Evolutionary conservation across 805 yeast species (phyloP), one percentile per base, ranked within the genome.

Genomic region (Saccharomycopsis olivae): DNA sequence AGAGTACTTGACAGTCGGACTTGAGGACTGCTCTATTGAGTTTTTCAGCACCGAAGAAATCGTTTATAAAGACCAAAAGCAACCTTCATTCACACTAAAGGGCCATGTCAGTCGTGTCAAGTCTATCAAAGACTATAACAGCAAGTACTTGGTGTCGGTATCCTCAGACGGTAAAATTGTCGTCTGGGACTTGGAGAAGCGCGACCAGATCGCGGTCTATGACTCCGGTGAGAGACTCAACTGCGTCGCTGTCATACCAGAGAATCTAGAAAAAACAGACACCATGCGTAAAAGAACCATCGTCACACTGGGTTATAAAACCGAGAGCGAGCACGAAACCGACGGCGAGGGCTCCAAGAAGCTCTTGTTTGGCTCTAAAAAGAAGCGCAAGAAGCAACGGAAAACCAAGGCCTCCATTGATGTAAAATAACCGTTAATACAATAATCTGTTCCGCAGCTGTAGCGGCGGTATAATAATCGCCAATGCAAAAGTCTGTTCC

Each of bases 131-230:
- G 64, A 76, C 35, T 70, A 68, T 51, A 49, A 36, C 29, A 42
- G 44, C 4, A 66, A 62, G 15, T 81, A 69, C 53, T 58, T 92
- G 53, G 70, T 84, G 0, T 80, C 95, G 2, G 84, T 87, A 10
- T 84, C 96, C 1, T 84, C 96, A 0, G 97, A 89, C 58, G 97
- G 97, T 19, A 82, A 74, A 52, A 79, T 89, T 38, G 94, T 92
- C 5, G 82, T 89, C 2, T 89, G 96, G 96, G 81, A 88, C 55
- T 61, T 79, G 54, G 55, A 61, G 1, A 52, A 63, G 2, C 68
- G 70, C 51, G 94, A 84, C 52, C 95, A 87, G 57, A 71, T 87
- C 18, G 96, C 96, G 0, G 92, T 86, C 3, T 89, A 87, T 56
- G 85, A 79, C 48, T 72, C 89, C 16, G 94, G 94, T 10, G 97